Conservation (phyloP, 129 eudicot species). For the Lactuca sativa region DNA sequence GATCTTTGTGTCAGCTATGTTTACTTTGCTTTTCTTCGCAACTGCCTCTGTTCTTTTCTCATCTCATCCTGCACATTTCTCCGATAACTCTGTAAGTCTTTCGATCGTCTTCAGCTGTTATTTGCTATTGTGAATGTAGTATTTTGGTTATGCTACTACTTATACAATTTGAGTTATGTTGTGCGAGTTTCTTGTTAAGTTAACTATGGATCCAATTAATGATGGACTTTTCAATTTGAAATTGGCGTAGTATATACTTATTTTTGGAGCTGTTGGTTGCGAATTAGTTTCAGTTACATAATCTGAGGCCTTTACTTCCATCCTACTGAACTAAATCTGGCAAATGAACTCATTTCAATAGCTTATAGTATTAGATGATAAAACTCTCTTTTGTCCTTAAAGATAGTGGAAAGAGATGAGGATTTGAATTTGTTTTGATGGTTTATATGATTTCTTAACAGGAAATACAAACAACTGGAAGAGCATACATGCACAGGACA, state of each 20-base stretch:
- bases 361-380: not conserved
- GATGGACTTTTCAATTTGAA: conserved; percentile 3
- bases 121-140: not conserved
- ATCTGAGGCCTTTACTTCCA: not conserved
- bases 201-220: not conserved
- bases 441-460: conserved; percentile 24
- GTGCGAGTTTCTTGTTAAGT: not conserved
- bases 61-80: conserved; percentile 45
- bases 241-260: not conserved
- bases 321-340: not conserved
- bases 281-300: not conserved
- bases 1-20: conserved; percentile 86
- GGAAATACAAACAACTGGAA: conserved; percentile 56
- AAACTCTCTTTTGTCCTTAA: not conserved
- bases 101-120: not conserved
- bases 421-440: conserved; percentile 6
- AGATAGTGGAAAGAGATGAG: not conserved
- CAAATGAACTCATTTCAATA: not conserved
- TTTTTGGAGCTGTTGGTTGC: not conserved
- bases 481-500: conserved; percentile 54
- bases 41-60: conserved; percentile 76
- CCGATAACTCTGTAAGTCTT: conserved; percentile 46
- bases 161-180: not conserved
- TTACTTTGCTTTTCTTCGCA: conserved; percentile 74
- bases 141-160: not conserved